A percentile compares a stretch with the other conserved stretches of the same genome.
These are phyloP conservation scores for Xylariaceae sp. DNA, from an alignment of 2,329 filamentous ascomycete genomes.

Conservation along the genomic window DNA sequence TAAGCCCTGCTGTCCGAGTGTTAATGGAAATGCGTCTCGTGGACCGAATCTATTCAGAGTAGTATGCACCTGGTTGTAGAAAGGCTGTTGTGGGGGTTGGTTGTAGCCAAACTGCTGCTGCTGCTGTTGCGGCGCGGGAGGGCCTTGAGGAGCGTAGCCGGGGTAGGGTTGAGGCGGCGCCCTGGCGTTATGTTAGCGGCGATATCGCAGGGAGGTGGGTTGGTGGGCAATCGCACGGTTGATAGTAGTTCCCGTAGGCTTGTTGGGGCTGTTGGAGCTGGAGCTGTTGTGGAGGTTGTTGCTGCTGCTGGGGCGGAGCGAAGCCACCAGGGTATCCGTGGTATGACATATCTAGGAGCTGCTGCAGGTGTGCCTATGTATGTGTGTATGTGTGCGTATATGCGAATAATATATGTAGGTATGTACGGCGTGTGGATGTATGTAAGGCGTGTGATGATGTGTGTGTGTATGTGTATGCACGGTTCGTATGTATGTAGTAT, in stretches of 20 bases:
- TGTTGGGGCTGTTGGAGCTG: conserved; percentile 28
- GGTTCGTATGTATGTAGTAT: too few species aligned
- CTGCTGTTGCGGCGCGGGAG: conserved; percentile 37
- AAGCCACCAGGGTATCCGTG: conserved; percentile 34
- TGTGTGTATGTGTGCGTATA: conserved; percentile 1
- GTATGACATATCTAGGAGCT: conserved; percentile 28
- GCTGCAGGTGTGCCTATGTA: conserved; percentile 9
- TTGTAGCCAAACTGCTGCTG: conserved; percentile 41
- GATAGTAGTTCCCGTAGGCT: conserved; percentile 30
- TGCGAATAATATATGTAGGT: background rate
- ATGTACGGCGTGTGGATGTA: too few species aligned
- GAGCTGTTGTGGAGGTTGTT: conserved; percentile 25
- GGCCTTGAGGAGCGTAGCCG: conserved; percentile 34
- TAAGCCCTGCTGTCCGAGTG: background rate
- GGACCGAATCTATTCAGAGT: background rate
- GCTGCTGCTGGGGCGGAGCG: conserved; percentile 31
- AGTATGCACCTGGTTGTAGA: conserved; percentile 38
- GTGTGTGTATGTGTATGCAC: too few species aligned
- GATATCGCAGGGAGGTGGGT: conserved; percentile 1
- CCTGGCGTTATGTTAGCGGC: conserved; percentile 28
- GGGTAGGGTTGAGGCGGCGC: conserved; percentile 42
- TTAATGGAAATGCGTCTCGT: conserved; percentile 17
- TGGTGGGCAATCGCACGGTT: conserved; percentile 24
- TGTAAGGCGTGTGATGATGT: too few species aligned
- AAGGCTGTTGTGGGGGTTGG: conserved; percentile 44